phyloP scores from a whole-genome alignment of 148 eudicot species.

The Spergularia marina region DNA sequence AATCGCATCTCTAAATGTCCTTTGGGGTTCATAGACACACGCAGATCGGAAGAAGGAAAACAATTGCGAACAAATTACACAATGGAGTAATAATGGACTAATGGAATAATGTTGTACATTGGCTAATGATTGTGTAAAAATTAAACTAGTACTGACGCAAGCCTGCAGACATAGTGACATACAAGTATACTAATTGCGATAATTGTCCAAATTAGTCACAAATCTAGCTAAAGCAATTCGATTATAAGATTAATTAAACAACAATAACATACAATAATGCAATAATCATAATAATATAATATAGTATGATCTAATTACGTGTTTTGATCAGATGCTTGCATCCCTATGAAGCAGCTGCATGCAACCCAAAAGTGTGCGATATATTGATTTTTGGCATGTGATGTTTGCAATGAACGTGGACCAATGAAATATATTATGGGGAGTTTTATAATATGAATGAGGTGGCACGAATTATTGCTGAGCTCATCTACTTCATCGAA shows the following conservation, averaged over 20 bases:
- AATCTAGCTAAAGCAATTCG: neutral
- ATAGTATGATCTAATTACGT: neutral
- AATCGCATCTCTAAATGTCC: too few species aligned
- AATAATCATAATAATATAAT: neutral
- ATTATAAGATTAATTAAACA: neutral
- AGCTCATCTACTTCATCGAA: slow-evolving; percentile 8
- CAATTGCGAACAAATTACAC: too few species aligned
- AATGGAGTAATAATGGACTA: neutral
- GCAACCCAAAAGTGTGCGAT: neutral
- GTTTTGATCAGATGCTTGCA: slow-evolving; percentile 4
- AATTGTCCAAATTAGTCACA: slow-evolving; percentile 16
- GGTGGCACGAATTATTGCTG: slow-evolving; percentile 9
- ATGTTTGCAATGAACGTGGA: slow-evolving; percentile 21
- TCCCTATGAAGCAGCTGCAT: neutral
- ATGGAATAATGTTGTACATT: slow-evolving; percentile 1
- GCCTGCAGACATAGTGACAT: neutral
- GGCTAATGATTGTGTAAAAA: neutral
- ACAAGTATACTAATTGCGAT: neutral
- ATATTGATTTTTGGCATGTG: slow-evolving; percentile 1
- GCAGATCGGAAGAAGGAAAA: too few species aligned
- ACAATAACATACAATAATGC: slow-evolving; percentile 2
- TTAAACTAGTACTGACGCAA: neutral
- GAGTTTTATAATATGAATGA: neutral
- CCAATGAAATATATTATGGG: slow-evolving; percentile 23
- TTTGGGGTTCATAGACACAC: too few species aligned